Evolutionary conservation across 345 rosid species (phyloP), one percentile per base, ranked within the genome.

Genomic region (Microthlaspi erraticum): DNA sequence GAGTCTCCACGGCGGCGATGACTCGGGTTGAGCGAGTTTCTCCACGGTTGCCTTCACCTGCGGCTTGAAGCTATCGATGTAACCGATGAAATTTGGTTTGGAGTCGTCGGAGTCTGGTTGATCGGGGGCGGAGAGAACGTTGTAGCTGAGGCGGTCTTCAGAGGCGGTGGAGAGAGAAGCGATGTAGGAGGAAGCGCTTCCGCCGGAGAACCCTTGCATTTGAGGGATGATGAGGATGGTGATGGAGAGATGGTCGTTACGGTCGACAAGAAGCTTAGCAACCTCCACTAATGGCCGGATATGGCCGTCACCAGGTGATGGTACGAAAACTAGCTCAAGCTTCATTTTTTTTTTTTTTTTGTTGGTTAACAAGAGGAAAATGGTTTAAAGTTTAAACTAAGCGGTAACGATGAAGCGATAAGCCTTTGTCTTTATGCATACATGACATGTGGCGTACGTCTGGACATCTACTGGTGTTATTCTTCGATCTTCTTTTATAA

Each of bases 261-360:
- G 81, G 33, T 78, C 65, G 14, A 81, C 72, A 14, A 84, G 79
- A 18, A 72, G 79, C 76, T 79, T 83, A 7, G 88, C 85, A 0
- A 76, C 42, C 72, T 86, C 84, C 17, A 78, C 71, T 13, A 59
- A 7, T 3, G 89, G 72, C 2, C 71, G 66, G 14, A 86, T 71
- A 57, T 88, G 91, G 73, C 88, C 91, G 1, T 70, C 70, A 9
- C 74, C 84, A 5, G 88, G 83, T n/a, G 72, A 64, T 18, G 91
- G 88, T 26, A 86, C 71, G 66, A 86, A 70, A 10, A 84, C 56
- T 0, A 86, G 77, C 72, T 83, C 84, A 12, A 34, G 0, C 29
- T 72, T 67, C 73, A 66, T 71, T 46, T 61, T 18, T 45, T n/a
- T 31, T 13, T 19, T 16, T 8, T 2, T 23, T 16, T 32, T 50